Evolutionary conservation across 495 filamentous ascomycete species (phyloP).

Genomic region (Penicillium flavigenum): DNA sequence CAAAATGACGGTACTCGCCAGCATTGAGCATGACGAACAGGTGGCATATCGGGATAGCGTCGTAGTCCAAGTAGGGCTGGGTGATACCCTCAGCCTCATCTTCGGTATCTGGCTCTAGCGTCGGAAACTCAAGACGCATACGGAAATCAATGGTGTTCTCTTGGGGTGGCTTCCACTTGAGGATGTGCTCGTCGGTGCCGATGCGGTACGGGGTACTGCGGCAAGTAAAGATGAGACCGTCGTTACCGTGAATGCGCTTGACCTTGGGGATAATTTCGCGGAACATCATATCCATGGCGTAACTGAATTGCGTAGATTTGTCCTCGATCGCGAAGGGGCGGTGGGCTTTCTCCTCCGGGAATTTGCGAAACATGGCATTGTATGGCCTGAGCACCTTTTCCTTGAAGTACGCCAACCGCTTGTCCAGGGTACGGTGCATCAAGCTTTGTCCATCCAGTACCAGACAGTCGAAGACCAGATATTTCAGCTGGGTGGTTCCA

Average conservation of each 20-base stretch:
- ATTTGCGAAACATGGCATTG: constrained; percentile 63
- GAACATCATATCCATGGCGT: constrained; percentile 91
- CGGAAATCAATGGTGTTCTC: constrained; percentile 95
- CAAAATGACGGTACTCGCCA: constrained; percentile 61
- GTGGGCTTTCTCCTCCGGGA: constrained; percentile 64
- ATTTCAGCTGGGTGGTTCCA: constrained; percentile 67
- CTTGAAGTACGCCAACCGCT: constrained; percentile 82
- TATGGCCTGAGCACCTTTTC: constrained; percentile 80
- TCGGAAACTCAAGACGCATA: constrained; percentile 72
- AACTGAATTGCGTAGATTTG: constrained; percentile 83
- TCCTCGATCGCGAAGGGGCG: constrained; percentile 79
- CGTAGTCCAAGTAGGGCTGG: constrained; percentile 54
- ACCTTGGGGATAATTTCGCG: constrained; percentile 75
- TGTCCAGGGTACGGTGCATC: constrained; percentile 79
- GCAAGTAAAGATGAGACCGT: constrained; percentile 96
- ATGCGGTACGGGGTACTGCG: constrained; percentile 77
- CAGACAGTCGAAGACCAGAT: constrained; percentile 90
- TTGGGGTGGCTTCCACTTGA: constrained; percentile 93
- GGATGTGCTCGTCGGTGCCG: constrained; percentile 87
- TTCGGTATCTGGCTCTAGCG: constrained; percentile 64
- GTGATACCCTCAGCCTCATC: constrained; percentile 61
- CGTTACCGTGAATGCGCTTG: constrained; percentile 75
- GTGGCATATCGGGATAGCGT: constrained; percentile 60
- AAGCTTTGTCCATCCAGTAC: constrained; percentile 73
- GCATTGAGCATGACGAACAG: constrained; percentile 56